phyloP scores from a whole-genome alignment of 1,284 basidiomycete genomes.

The Moesziomyces globuligerus region DNA sequence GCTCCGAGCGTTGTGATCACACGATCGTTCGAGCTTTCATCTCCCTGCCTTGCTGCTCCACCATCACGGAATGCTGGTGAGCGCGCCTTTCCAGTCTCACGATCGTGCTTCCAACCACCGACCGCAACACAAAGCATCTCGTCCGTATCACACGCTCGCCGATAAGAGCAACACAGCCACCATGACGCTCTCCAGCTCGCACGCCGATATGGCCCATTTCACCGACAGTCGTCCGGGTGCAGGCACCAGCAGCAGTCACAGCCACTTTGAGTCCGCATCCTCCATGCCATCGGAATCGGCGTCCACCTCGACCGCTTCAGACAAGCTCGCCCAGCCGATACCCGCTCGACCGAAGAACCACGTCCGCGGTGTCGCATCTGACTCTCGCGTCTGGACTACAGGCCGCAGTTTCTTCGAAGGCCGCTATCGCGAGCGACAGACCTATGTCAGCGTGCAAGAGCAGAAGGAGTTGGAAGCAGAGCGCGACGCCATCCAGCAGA shows the following conservation, averaged over 20 bases:
- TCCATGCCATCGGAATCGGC: conserved; percentile 3
- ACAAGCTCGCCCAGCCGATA: conserved; percentile 18
- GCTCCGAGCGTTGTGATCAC: conserved; percentile 32
- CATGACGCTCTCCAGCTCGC: conserved; percentile 36
- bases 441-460: conserved; percentile 23
- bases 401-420: conserved; percentile 33
- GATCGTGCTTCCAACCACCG: conserved; percentile 23
- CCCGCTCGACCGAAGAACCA: conserved; percentile 46
- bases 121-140: conserved; percentile 9
- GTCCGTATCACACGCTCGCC: conserved; percentile 2
- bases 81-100: conserved; percentile 20
- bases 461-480: conserved; percentile 37
- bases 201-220: conserved; percentile 19
- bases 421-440: conserved; percentile 33
- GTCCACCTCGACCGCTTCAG: conserved; percentile 5
- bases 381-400: conserved; percentile 41
- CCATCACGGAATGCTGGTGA: conserved; percentile 38
- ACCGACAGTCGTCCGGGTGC: conserved; percentile 13
- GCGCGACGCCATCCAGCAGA: conserved; percentile 36
- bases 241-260: conserved; percentile 5
- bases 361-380: conserved; percentile 40
- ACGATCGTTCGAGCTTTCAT: conserved; percentile 15
- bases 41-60: neutral
- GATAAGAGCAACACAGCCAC: conserved; percentile 8
- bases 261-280: conserved; percentile 3